Evolutionary conservation across 2,329 filamentous ascomycete genomes (phyloP), one percentile per base, ranked within the genome.

Genomic region (Aureobasidium sp.): DNA sequence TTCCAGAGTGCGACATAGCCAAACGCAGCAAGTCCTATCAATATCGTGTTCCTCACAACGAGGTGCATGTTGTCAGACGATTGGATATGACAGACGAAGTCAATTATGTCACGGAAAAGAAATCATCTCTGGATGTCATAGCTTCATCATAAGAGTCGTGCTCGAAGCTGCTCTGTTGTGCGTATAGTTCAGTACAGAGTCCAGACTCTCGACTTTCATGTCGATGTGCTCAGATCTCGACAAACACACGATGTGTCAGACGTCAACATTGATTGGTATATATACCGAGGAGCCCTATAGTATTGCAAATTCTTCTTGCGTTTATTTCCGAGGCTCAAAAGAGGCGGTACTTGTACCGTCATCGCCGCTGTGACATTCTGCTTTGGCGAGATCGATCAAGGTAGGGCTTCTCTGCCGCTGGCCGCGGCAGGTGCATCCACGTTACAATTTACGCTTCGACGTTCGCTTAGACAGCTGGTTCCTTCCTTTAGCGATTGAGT

Each of bases 1-100:
- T 24, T 43, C 57, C 44, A 51, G 24, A 60, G 57, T 32, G 57
- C 57, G 20, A 47, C 13, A 34, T 59, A 59, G n/a, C 55, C 55
- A n/a, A 24, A 51, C 20, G 17, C 57, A 46, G 57, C 57, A 3
- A 59, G 43, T 12, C 27, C 37, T 15, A 48, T 20, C 5, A 59
- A 20, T 2, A 48, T 15, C 2, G 43, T 27, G 43, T 59, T 59
- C 5, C 55, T 29, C 32, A 39, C 55, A n/a, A 48, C 13, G 32
- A 48, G 43, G n/a, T 59, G 55, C 55, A 59, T 59, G 26, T 29
- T 48, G 20, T 17, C 10, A 41, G 13, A 24, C n/a, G 27, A 57
- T 36, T 46, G 12, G 53, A 36, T 29, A 20, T 10, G 17, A 36
- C 13, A 7, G 1, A n/a, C n/a, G 13, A 39, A 12, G 41, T 24